Percentiles rank a stretch among this genome's conserved stretches.
These are phyloP conservation scores for Detonula confervacea DNA, from an alignment of 352 stramenopile genomes.

Conservation along the genomic window DNA sequence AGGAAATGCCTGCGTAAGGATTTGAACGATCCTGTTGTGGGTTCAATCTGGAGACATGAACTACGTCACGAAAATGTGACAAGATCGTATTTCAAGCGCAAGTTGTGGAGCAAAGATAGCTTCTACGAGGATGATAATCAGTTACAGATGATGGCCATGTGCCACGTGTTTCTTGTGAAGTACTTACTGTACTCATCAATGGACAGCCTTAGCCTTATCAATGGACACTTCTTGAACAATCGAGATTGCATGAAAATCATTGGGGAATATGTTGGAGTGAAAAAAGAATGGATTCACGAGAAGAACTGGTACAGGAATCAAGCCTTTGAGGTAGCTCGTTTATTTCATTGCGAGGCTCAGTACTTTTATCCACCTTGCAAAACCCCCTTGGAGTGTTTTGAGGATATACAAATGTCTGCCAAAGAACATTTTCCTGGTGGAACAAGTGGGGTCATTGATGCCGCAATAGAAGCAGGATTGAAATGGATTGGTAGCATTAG, in stretches of 20 bases:
- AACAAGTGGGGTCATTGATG: neutral
- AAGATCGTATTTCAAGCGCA: slow-evolving; percentile 21
- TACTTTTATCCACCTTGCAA: neutral
- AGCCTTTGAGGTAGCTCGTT: slow-evolving; percentile 11
- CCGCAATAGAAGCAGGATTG: neutral
- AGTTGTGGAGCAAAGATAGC: neutral
- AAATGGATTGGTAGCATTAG: neutral
- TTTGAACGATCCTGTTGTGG: neutral
- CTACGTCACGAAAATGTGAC: neutral
- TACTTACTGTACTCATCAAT: slow-evolving; percentile 18
- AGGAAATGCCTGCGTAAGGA: neutral
- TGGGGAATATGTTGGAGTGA: slow-evolving; percentile 19
- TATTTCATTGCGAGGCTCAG: neutral
- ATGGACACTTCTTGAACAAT: slow-evolving; percentile 26
- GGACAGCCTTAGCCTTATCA: slow-evolving; percentile 9
- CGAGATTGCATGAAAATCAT: slow-evolving; percentile 22
- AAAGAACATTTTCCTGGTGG: slow-evolving; percentile 8
- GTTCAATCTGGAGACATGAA: neutral
- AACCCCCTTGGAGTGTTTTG: no score
- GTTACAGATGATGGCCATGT: neutral
- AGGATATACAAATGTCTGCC: no score
- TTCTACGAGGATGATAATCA: slow-evolving; percentile 5
- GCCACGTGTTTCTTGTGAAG: slow-evolving; percentile 26
- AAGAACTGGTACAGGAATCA: slow-evolving; percentile 16
- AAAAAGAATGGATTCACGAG: slow-evolving; percentile 26